These are phyloP conservation scores for Penicillium cinerascens DNA, from an alignment of 495 filamentous ascomycete genomes.

Conservation along the genomic window DNA sequence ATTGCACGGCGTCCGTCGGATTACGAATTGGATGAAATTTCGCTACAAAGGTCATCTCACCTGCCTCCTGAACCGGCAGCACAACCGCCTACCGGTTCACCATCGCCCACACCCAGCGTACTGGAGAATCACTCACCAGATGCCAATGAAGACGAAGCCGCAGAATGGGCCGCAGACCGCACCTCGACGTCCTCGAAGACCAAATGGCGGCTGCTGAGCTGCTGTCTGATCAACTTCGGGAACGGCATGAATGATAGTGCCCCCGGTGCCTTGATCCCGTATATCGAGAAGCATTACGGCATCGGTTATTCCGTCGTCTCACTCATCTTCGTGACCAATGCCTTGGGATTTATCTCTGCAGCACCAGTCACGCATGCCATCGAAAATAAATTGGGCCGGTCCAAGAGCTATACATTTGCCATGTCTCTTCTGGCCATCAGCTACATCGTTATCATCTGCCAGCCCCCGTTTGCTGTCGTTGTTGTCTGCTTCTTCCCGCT, in stretches of 20 bases:
- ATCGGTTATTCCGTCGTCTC: constrained; percentile 74
- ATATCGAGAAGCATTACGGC: constrained; percentile 66
- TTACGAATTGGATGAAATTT: constrained; percentile 35
- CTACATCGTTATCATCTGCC: constrained; percentile 61
- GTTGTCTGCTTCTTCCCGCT: constrained; percentile 62
- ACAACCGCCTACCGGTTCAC: not conserved
- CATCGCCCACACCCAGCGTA: constrained; percentile 33
- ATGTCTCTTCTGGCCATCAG: constrained; percentile 47
- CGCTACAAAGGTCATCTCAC: constrained; percentile 19
- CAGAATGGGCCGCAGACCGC: constrained; percentile 49
- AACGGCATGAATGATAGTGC: constrained; percentile 62
- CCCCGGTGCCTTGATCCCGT: constrained; percentile 70
- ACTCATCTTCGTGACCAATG: constrained; percentile 75
- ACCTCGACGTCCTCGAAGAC: constrained; percentile 50
- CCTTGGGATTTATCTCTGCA: constrained; percentile 70
- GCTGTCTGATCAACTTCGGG: constrained; percentile 46
- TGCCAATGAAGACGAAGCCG: constrained; percentile 39
- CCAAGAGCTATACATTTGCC: constrained; percentile 55
- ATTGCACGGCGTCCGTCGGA: constrained; percentile 21
- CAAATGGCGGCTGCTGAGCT: constrained; percentile 34
- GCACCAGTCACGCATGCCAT: constrained; percentile 57
- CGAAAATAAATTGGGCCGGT: constrained; percentile 56
- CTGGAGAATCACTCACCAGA: constrained; percentile 51
- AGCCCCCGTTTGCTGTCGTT: constrained; percentile 66
- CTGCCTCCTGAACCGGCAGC: constrained; percentile 6